Evolutionary conservation across 306 rosid species (phyloP), one percentile per base, ranked within the genome.

Genomic region (Datisca glomerata): DNA sequence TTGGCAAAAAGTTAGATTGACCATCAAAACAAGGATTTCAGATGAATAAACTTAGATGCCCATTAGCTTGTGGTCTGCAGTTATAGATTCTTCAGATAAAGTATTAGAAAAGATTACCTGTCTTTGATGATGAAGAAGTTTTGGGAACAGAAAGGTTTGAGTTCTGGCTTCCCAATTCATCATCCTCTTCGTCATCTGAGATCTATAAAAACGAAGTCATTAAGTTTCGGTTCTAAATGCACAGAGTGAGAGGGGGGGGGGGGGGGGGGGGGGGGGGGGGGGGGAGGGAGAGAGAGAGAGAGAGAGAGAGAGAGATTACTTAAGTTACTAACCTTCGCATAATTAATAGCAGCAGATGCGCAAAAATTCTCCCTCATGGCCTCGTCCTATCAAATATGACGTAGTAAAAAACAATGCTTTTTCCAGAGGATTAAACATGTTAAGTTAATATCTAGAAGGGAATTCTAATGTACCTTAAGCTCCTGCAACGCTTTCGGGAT

Each of bases 401-500:
- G 6, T 13, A 38, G n/a, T 31, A 31, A 31, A 31, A 8, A 31
- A 12, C 36, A 8, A 14, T 0, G 36, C n/a, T n/a, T n/a, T n/a
- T n/a, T n/a, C n/a, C 36, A 31, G 13, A 2, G 36, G 9, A 31
- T 8, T 2, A 7, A 28, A 31, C n/a, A 50, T 1, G 12, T 41
- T n/a, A n/a, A n/a, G n/a, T n/a, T n/a, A n/a, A n/a, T n/a, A n/a
- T n/a, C n/a, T n/a, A n/a, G n/a, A n/a, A n/a, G n/a, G 36, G 3
- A 21, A 25, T 27, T 24, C 37, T 21, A 2, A 31, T 8, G 22
- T 20, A 89, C 98, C 75, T 81, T 80, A 7, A 91, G 94, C 56
- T 85, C 73, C 27, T 60, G 55, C 0, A 91, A 61, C 16, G 94
- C 79, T 5, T 29, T 49, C 0, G 94, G 85, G 25, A 84, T 91